Percentiles rank a stretch among this genome's conserved stretches.
Evolutionary conservation across 1,139 yeast genomes (phyloP).

Genomic region (Blastobotrys buckinghamii): DNA sequence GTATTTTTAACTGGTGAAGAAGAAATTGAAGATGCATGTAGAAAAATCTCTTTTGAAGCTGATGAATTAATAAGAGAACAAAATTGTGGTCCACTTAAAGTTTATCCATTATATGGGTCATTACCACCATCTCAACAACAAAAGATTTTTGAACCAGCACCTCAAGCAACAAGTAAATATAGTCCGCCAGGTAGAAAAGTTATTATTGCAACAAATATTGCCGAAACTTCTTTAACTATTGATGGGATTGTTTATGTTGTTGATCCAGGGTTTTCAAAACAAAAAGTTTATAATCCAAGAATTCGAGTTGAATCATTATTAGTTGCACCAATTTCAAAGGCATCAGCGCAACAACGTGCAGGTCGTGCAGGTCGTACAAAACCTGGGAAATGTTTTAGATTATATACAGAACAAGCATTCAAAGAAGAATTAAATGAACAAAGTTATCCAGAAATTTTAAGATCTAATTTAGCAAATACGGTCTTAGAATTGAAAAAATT

Average conservation of each 20-base stretch:
- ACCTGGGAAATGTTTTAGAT: conserved; percentile 95
- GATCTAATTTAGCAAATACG: conserved; percentile 86
- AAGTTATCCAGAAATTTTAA: conserved; percentile 89
- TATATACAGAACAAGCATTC: conserved; percentile 95
- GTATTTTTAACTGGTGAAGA: conserved; percentile 95
- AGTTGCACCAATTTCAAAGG: conserved; percentile 95
- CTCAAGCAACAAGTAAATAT: conserved; percentile 50
- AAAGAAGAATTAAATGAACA: conserved; percentile 91
- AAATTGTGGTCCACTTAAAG: conserved; percentile 80
- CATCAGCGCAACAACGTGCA: conserved; percentile 96
- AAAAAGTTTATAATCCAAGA: conserved; percentile 84
- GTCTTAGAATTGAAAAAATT: conserved; percentile 88
- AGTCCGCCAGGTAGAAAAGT: conserved; percentile 95
- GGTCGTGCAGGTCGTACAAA: conserved; percentile 99
- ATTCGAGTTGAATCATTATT: conserved; percentile 90
- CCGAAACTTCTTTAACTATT: conserved; percentile 93
- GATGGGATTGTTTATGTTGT: conserved; percentile 86
- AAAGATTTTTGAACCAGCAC: conserved; percentile 87
- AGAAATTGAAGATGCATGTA: conserved; percentile 95
- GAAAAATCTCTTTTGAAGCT: conserved; percentile 79
- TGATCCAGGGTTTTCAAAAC: conserved; percentile 91
- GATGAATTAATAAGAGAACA: conserved; percentile 86
- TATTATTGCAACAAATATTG: conserved; percentile 91
- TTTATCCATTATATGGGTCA: conserved; percentile 92
- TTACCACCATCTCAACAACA: conserved; percentile 95